phyloP scores from a whole-genome alignment of 2,329 filamentous ascomycete genomes.

The Penicillium fuscoglaucum region DNA sequence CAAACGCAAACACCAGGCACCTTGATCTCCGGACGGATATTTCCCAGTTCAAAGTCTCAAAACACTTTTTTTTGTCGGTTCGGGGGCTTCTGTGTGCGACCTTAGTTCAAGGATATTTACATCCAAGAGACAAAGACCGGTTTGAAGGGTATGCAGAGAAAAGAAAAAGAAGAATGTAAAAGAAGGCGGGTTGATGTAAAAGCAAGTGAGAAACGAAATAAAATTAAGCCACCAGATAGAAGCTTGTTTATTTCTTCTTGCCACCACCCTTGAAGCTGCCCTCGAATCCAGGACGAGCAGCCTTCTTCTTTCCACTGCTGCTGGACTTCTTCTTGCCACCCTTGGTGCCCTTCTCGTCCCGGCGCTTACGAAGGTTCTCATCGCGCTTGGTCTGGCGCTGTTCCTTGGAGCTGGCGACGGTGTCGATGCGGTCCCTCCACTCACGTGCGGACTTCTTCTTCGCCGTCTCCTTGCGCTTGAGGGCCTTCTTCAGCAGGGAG shows the following conservation, averaged over 20 bases:
- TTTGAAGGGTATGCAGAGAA: slow-evolving; percentile 12
- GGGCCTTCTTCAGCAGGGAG: slow-evolving; percentile 82
- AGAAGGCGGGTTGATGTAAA: slow-evolving; percentile 1
- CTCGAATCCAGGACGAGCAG: slow-evolving; percentile 67
- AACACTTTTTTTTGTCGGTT: slow-evolving; percentile 26
- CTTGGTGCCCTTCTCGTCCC: slow-evolving; percentile 69
- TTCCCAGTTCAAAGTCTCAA: slow-evolving; percentile 29
- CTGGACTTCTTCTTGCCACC: slow-evolving; percentile 47
- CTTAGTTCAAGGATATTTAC: not conserved
- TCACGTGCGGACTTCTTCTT: slow-evolving; percentile 92
- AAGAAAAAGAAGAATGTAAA: slow-evolving; percentile 3
- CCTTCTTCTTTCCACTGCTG: slow-evolving; percentile 50
- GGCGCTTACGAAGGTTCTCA: slow-evolving; percentile 71
- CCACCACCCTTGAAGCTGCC: slow-evolving; percentile 63
- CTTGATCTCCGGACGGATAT: slow-evolving; percentile 31
- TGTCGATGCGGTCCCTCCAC: slow-evolving; percentile 73
- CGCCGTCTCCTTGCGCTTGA: slow-evolving; percentile 85
- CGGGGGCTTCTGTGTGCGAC: slow-evolving; percentile 8
- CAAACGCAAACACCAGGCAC: slow-evolving; percentile 31
- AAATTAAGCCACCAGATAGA: not conserved
- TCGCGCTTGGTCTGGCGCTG: slow-evolving; percentile 80
- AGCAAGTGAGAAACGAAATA: slow-evolving; percentile 2
- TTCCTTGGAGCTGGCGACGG: slow-evolving; percentile 72
- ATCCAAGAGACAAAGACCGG: slow-evolving; percentile 7
- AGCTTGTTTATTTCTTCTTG: slow-evolving; percentile 42